Percentiles rank a stretch among this genome's conserved stretches.
Conservation (phyloP, 371 early-diverging fungal species). For the Rhizopus arrhizus region DNA sequence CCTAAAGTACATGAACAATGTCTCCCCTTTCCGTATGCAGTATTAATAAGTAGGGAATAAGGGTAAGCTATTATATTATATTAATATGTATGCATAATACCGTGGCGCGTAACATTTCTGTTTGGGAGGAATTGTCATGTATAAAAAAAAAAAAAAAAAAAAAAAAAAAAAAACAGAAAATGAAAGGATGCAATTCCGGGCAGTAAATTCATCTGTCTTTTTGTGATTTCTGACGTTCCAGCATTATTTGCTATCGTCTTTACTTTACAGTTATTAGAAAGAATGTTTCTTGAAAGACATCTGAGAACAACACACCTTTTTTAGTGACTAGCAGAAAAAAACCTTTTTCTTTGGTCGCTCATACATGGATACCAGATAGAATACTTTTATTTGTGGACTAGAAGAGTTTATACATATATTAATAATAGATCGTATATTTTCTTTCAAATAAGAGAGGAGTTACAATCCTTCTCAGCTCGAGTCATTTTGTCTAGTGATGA, state of each 20-base stretch:
- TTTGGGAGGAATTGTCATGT: neutral
- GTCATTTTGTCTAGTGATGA: too few species aligned
- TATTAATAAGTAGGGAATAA: neutral
- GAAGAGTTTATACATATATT: too few species aligned
- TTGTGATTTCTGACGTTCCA: neutral
- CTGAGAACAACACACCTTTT: neutral
- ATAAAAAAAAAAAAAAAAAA: neutral
- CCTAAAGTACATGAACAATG: slow-evolving; percentile 1
- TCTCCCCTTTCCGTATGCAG: neutral
- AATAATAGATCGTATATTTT: too few species aligned
- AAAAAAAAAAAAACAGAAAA: neutral
- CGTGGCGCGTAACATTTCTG: neutral
- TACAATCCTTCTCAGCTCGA: too few species aligned
- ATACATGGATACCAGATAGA: neutral
- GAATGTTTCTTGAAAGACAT: slow-evolving; percentile 2
- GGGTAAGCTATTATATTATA: neutral
- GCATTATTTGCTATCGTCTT: neutral
- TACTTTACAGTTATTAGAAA: neutral
- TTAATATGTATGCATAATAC: neutral
- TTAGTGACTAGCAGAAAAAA: neutral
- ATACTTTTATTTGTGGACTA: neutral
- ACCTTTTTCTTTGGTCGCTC: neutral
- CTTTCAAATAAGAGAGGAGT: too few species aligned
- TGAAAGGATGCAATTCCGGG: neutral
- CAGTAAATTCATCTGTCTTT: neutral